Base-by-base conservation (phyloP, 805 yeast species). In the Candida koratica region DNA sequence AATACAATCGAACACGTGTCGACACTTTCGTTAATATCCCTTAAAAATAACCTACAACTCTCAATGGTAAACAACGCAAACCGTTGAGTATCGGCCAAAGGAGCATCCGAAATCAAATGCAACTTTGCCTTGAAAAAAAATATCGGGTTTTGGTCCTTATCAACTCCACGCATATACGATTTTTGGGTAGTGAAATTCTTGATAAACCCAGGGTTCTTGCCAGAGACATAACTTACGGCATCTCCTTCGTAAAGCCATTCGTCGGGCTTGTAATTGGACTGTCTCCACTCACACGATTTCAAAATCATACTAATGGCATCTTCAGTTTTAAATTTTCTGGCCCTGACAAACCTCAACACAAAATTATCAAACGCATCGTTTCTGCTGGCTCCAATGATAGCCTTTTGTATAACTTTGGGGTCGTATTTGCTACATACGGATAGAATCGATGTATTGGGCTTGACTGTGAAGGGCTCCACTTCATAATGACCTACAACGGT, bases 351-450 rank as follows among this genome's bases (percentile, higher is more conserved):
- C 50, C 95, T 73, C 51, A 89, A 67, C 19, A 86, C 34, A 46
- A 81, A 59, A 49, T 84, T 81, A 58, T 93, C 99, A 3, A 94
- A 84, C 31, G 81, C 70, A 56, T 90, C 97, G 27, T 78, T 73
- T 60, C 90, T 79, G 3, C 32, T 7, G 15, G 37, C 46, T 6
- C 18, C 23, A 27, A 44, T 23, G 4, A 88, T 9, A 82, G 79
- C 55, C 18, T 56, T 56, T 43, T 75, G 74, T 6, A 79, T 51
- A 14, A 67, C 69, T 15, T 67, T 68, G 0, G 81, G 74, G 16
- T 77, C 68, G 41, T 79, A 57, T 30, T 69, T 73, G 36, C 71
- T 63, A 35, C 81, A 54, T 1, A 77, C 61, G 1, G 71, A 61
- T 45, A 75, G 75, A 37, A 79, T 60, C 26, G 64, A 60, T 1